Base-by-base conservation (phyloP, 495 filamentous ascomycete genomes). In the Penicillium subrubescens region DNA sequence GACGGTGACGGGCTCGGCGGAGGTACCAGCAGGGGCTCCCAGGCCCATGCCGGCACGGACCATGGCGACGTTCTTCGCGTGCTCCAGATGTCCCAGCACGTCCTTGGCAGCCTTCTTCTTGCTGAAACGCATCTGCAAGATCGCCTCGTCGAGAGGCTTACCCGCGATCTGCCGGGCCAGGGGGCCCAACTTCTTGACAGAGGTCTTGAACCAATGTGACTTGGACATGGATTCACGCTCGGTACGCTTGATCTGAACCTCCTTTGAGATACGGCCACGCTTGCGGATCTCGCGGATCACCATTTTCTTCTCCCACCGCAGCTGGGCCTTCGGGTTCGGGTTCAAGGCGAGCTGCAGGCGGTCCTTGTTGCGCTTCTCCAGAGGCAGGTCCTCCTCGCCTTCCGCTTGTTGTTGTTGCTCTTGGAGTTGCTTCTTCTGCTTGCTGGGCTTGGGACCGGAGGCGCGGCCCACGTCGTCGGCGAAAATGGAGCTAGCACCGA, bases 121-220 rank as follows among this genome's bases (percentile, higher is more conserved):
- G 76, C 88, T 92, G 78, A 93, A 97, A 39, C 89, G 87, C 94
- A 99, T 97, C 84, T 99, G 95, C 66, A 90, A 77, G 62, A 98
- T 91, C 15, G 95, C 95, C 34, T 99, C 94, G 46, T 92, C 92
- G 68, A 99, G 82, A 31, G 88, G 89, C 88, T 97, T 97, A 43
- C 95, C 95, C 0, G 85, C 81, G 71, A 99, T 95, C 81, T 97
- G 95, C 33, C 88, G 84, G 37, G 93, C 91, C 59, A 99, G 76
- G 19, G 88, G 84, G 5, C 87, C 88, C 55, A 99, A 83, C 82
- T 98, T 98, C 87, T 97, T 97, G 56, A 90, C 76, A 15, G 86
- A 89, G 0, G 95, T 97, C 72, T 92, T 88, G 63, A 97, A 78
- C 66, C 81, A 82, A 23, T 87, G 83, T 54, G 86, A 90, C 70